Base-by-base conservation (phyloP, 1,284 basidiomycete genomes). In the Microbotryum silenes-acaulis region DNA sequence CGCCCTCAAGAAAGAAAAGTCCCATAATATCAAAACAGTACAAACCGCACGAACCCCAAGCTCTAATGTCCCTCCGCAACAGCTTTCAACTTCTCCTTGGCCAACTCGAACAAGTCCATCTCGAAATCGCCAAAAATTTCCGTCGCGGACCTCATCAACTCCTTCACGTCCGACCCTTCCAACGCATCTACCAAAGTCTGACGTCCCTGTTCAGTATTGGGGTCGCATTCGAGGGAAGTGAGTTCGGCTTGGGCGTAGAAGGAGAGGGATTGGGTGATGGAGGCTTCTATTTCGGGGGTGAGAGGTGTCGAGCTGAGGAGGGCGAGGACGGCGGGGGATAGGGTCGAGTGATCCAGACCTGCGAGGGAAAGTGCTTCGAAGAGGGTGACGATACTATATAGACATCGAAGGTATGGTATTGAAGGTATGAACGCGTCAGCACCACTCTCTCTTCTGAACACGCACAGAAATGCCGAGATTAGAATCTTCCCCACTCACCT, bases 321-420 rank as follows among this genome's bases (percentile, higher is more conserved):
- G 47, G 67, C 64, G 12, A 72, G 61, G 14, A 68, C 59, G 0
- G 61, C 25, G 2, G 69, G 59, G 3, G 67, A 67, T 23, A 72
- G 59, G 5, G 71, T 72, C 12, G 63, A 65, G 27, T 67, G 69
- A 25, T 67, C 62, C 31, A 72, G 62, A 4, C 71, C 71, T 42
- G 61, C 60, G 8, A 69, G 62, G 10, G 61, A 63, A 6, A 71
- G 47, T 9, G 63, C 61, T 51, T 72, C 71, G 44, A 66, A 59
- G n/a, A 65, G 52, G 4, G 69, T 71, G 20, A 71, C 60, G 42
- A 72, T 52, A 51, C 71, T 72, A 42, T 27, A 45, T 10, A 10
- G 27, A 18, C 21, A 51, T 31, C 18, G 29, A 8, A 6, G 20
- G 4, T 29, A 29, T 6, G n/a, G n/a, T n/a, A n/a, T n/a, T n/a